Evolutionary conservation across 306 rosid species (phyloP), one percentile per base, ranked within the genome.

Genomic region (Myrica gale): DNA sequence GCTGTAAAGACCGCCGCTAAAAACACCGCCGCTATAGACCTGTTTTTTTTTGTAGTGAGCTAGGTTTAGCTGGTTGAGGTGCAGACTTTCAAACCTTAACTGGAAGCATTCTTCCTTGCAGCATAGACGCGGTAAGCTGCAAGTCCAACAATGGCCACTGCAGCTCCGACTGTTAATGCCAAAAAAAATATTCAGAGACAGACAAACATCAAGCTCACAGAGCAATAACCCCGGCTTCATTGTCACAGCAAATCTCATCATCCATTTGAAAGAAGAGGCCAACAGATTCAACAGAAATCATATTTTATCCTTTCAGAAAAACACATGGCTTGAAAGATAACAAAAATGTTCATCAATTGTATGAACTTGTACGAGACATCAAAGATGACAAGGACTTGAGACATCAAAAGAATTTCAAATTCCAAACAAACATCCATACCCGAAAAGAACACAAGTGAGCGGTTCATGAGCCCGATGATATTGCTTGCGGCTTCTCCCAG

Each of bases 401-500:
- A 48, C 13, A 48, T 10, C 13, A 10, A 15, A 9, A 48, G 13
- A 48, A 48, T 15, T 9, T 9, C 16, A 48, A 4, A 9, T 48
- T 48, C 16, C 3, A 32, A 32, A 32, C 37, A 32, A 32, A 32
- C 37, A 48, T 11, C 21, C 82, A 62, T 88, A 92, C 99, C 99
- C 74, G 97, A 92, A 87, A 90, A 90, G 71, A 69, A 61, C 96
- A 96, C 78, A 10, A 96, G 94, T 11, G 99, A 96, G 60, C 96
- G 94, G 72, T 87, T 88, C 66, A 96, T 41, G 47, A 90, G 88
- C 78, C 78, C 84, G 82, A 82, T 92, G 92, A 75, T 89, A 89
- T 74, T 92, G 99, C 86, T 92, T 96, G 84, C 97, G 97, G 79
- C 85, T 89, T 89, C 85, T 89, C 55, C 99, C 99, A 13, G 99